Percentiles rank a stretch among this genome's conserved stretches.
Conservation (phyloP, 2,329 filamentous ascomycete genomes). For the Epichloe gansuensis region DNA sequence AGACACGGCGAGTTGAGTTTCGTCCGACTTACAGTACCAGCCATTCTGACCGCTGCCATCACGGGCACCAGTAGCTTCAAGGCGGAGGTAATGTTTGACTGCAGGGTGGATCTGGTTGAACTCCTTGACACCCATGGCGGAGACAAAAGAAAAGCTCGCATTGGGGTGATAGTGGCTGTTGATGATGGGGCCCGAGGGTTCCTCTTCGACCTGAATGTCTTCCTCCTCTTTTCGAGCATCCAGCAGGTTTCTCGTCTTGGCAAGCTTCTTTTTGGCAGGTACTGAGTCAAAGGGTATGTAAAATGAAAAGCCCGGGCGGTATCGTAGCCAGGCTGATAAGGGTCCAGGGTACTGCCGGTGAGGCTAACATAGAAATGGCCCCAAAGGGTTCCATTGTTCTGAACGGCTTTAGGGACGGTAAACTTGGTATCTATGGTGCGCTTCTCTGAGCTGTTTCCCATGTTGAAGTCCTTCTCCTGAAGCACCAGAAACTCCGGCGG, state of each 20-base stretch:
- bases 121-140: constrained; percentile 59
- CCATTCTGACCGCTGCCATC: constrained; percentile 77
- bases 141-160: constrained; percentile 77
- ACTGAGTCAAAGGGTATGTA: constrained; percentile 73
- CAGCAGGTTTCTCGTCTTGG: constrained; percentile 82
- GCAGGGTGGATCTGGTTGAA: constrained; percentile 60
- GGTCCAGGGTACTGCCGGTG: constrained; percentile 64
- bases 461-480: constrained; percentile 65
- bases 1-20: not conserved
- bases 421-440: constrained; percentile 69
- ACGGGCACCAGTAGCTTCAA: constrained; percentile 70
- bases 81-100: constrained; percentile 61
- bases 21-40: constrained; percentile 59
- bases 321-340: constrained; percentile 59
- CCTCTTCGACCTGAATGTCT: constrained; percentile 35
- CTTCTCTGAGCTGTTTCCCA: constrained; percentile 69
- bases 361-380: constrained; percentile 86
- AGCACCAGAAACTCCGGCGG: constrained; percentile 60
- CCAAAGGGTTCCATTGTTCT: constrained; percentile 88
- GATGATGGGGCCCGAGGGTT: constrained; percentile 54
- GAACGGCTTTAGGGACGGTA: constrained; percentile 63
- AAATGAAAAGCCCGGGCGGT: constrained; percentile 70
- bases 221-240: constrained; percentile 34
- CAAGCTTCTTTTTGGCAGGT: constrained; percentile 81
- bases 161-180: constrained; percentile 92